These are phyloP conservation scores for Penicillium sp. DNA, from an alignment of 2,329 filamentous ascomycete genomes.

Conservation along the genomic window DNA sequence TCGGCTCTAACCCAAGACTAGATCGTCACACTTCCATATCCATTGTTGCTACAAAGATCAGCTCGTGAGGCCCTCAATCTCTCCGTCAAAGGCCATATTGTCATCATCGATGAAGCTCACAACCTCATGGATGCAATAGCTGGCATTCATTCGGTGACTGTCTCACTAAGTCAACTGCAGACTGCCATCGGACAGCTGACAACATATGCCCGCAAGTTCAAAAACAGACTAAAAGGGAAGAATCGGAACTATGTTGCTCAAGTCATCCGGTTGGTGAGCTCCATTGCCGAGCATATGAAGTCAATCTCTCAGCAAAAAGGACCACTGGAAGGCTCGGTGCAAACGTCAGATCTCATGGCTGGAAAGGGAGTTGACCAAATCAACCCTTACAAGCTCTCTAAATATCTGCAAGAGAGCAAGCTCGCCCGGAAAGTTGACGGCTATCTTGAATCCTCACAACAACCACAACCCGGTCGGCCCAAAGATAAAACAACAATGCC, in stretches of 20 bases:
- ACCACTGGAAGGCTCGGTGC: slow-evolving; percentile 64
- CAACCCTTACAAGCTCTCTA: slow-evolving; percentile 83
- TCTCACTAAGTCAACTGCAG: slow-evolving; percentile 71
- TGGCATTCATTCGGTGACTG: slow-evolving; percentile 76
- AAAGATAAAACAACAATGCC: slow-evolving; percentile 45
- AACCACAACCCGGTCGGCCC: slow-evolving; percentile 43
- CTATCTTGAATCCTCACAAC: slow-evolving; percentile 67
- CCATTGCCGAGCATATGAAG: slow-evolving; percentile 69
- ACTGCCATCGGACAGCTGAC: slow-evolving; percentile 73
- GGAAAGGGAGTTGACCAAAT: slow-evolving; percentile 92
- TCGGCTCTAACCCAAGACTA: slow-evolving; percentile 28
- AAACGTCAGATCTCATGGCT: slow-evolving; percentile 69
- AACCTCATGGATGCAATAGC: slow-evolving; percentile 96
- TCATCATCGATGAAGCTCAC: slow-evolving; percentile 97
- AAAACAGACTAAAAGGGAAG: slow-evolving; percentile 82
- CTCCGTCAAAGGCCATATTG: slow-evolving; percentile 79
- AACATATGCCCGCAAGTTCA: slow-evolving; percentile 81
- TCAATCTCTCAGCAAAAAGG: slow-evolving; percentile 44
- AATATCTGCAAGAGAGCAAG: slow-evolving; percentile 88
- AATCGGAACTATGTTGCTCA: slow-evolving; percentile 91
- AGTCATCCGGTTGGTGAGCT: slow-evolving; percentile 78
- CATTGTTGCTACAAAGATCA: slow-evolving; percentile 79
- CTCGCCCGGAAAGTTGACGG: slow-evolving; percentile 92
- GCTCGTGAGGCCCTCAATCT: slow-evolving; percentile 85
- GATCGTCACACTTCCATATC: slow-evolving; percentile 91